These are phyloP conservation scores for Aaosphaeria arxii DNA, from an alignment of 2,329 filamentous ascomycete species.

Conservation along the genomic window DNA sequence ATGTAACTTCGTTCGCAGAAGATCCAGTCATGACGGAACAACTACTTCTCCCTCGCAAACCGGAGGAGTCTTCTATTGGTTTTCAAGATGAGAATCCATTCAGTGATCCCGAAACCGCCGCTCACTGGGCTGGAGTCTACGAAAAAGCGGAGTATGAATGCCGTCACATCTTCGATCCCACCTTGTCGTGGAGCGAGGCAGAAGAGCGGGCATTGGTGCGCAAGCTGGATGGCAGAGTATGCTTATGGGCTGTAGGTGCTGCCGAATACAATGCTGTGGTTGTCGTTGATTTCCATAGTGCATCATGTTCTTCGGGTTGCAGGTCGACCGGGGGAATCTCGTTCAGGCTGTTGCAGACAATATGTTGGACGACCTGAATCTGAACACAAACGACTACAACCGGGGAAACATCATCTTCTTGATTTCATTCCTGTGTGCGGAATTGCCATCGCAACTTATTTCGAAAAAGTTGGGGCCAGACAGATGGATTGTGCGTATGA, in stretches of 20 bases:
- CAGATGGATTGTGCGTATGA: constrained; percentile 23
- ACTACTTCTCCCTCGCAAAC: too few relatives aligned
- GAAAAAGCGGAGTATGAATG: constrained; percentile 54
- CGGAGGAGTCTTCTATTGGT: too few relatives aligned
- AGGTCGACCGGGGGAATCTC: constrained; percentile 45
- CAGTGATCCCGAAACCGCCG: background rate
- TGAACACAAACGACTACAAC: constrained; percentile 23
- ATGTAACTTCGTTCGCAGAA: too few relatives aligned
- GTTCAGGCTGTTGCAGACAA: constrained; percentile 23
- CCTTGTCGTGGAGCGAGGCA: constrained; percentile 21
- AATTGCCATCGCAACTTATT: constrained; percentile 43
- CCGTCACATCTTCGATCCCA: constrained; percentile 21
- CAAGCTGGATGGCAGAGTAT: constrained; percentile 26
- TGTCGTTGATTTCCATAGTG: constrained; percentile 38
- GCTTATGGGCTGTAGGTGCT: constrained; percentile 2
- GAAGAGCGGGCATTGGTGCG: constrained; percentile 21
- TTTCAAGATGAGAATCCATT: background rate
- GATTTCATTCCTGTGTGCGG: constrained; percentile 66
- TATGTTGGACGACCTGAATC: constrained; percentile 17
- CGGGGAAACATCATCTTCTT: constrained; percentile 58
- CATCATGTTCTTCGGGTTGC: constrained; percentile 51
- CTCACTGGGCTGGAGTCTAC: constrained; percentile 35
- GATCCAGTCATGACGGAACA: too few relatives aligned
- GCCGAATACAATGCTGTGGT: background rate
- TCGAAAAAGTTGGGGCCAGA: constrained; percentile 41